Evolutionary conservation across 768 basidiomycete species (phyloP), one percentile per base, ranked within the genome.

Genomic region (Panaeolus papilionaceus): DNA sequence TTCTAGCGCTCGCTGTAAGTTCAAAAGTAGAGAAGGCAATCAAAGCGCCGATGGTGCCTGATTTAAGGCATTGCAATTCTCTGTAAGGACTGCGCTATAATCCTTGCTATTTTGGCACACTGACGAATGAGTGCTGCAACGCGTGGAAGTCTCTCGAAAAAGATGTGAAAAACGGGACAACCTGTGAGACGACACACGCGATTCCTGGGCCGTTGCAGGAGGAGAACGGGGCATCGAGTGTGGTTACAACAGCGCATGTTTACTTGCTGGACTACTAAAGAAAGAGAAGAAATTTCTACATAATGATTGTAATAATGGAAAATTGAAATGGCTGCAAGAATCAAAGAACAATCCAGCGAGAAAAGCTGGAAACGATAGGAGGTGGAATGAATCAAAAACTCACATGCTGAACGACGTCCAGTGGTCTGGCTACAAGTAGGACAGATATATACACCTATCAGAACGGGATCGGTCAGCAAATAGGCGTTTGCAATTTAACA

Each of bases 381-480:
- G 38, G 47, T 20, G 38, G 28, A 40, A 58, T 42, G 64, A 61
- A 69, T 78, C 73, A 77, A 73, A 70, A 64, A 94, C 93, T 94
- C 91, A 94, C 93, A 88, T 79, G 89, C 85, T 80, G 88, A 88
- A 78, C 81, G 84, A 70, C 83, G 85, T 69, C 89, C 88, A 69
- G 92, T 90, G 67, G 81, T 83, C 71, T 84, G 77, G 67, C 86
- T 81, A 82, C 93, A 85, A 61, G 82, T 74, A 58, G 82, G 78
- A 72, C 83, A 85, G 58, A 84, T 77, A 73, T 87, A 93, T 67
- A 88, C 79, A 78, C 83, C 92, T 93, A 61, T 66, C 23, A 65
- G 45, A 42, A 66, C 47, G 63, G 33, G 51, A 66, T 68, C 61
- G 70, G 76, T 66, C n/a, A 63, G 66, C 61, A 66, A 63, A 49